A percentile compares a stretch with the other conserved stretches of the same genome.
Conservation (phyloP, 495 filamentous ascomycete species). For the Xylaria acuta region DNA sequence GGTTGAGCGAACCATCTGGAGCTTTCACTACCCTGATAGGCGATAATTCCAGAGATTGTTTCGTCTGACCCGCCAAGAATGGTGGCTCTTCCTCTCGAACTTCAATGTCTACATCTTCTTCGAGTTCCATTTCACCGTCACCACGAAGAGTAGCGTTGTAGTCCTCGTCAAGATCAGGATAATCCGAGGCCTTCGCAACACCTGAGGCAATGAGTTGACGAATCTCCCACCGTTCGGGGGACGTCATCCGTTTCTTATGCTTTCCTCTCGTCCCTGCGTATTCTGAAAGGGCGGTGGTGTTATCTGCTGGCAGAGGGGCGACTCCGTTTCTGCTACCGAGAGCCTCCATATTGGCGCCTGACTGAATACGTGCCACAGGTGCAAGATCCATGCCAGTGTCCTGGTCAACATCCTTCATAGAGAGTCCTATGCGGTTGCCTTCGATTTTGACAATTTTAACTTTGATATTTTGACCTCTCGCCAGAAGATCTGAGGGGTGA, state of each 20-base stretch:
- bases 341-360: slow-evolving; percentile 89
- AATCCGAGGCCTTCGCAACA: slow-evolving; percentile 86
- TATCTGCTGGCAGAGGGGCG: slow-evolving; percentile 38
- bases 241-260: slow-evolving; percentile 91
- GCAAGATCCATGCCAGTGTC: slow-evolving; percentile 83
- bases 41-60: slow-evolving; percentile 90
- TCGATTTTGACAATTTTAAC: slow-evolving; percentile 93
- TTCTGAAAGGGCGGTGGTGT: slow-evolving; percentile 70
- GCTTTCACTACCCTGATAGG: slow-evolving; percentile 97
- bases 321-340: slow-evolving; percentile 73
- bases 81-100: slow-evolving; percentile 95
- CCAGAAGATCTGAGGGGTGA: slow-evolving; percentile 86
- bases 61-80: slow-evolving; percentile 94
- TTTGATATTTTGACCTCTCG: slow-evolving; percentile 82
- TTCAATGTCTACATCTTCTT: slow-evolving; percentile 98
- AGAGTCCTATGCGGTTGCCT: slow-evolving; percentile 78
- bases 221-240: slow-evolving; percentile 96
- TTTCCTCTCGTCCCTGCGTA: slow-evolving; percentile 52
- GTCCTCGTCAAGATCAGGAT: slow-evolving; percentile 93
- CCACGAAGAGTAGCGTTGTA: slow-evolving; percentile 87
- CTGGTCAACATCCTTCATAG: slow-evolving; percentile 98
- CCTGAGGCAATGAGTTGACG: slow-evolving; percentile 95
- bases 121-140: slow-evolving; percentile 87
- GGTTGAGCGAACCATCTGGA: slow-evolving; percentile 92
- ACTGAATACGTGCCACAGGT: slow-evolving; percentile 81